Conservation (phyloP, 495 filamentous ascomycete genomes). For the Penicillium herquei region DNA sequence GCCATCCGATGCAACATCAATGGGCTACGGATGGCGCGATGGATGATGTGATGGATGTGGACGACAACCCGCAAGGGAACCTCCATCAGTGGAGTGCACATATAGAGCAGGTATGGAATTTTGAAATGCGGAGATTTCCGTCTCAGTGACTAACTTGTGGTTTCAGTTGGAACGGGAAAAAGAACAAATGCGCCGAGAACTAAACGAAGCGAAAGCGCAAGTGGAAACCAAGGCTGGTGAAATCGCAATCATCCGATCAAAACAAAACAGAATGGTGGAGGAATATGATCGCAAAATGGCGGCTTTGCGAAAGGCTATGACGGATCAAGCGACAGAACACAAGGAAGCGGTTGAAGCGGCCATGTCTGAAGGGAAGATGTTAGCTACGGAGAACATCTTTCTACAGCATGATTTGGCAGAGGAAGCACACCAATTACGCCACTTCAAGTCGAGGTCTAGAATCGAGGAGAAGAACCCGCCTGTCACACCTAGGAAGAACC, state of each 20-base stretch:
- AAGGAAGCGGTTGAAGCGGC: slow-evolving; percentile 56
- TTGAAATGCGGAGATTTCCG: background rate
- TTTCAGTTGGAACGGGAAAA: slow-evolving; percentile 54
- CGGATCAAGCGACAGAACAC: slow-evolving; percentile 53
- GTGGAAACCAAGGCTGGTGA: slow-evolving; percentile 61
- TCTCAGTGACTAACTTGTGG: slow-evolving; percentile 1
- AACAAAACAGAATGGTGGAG: slow-evolving; percentile 52
- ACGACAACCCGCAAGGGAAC: slow-evolving; percentile 26
- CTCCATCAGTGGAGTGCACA: slow-evolving; percentile 18
- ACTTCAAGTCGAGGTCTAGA: slow-evolving; percentile 44
- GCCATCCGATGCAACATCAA: background rate
- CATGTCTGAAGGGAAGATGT: slow-evolving; percentile 55
- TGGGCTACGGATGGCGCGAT: slow-evolving; percentile 12
- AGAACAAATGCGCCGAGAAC: slow-evolving; percentile 44
- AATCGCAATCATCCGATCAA: slow-evolving; percentile 65
- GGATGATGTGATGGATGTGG: slow-evolving; percentile 29
- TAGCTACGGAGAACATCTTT: slow-evolving; percentile 64
- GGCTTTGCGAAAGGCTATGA: slow-evolving; percentile 52
- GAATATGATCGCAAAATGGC: slow-evolving; percentile 56
- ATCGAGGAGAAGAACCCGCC: slow-evolving; percentile 35
- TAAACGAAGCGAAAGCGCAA: slow-evolving; percentile 48
- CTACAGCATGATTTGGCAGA: slow-evolving; percentile 64
- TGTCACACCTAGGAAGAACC: slow-evolving; percentile 59
- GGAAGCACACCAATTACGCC: slow-evolving; percentile 48
- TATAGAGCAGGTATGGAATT: slow-evolving; percentile 1